A percentile compares a stretch with the other conserved stretches of the same genome.
Evolutionary conservation across 192 early-diverging fungal genomes (phyloP).

Genomic region (Coemansia sp.): DNA sequence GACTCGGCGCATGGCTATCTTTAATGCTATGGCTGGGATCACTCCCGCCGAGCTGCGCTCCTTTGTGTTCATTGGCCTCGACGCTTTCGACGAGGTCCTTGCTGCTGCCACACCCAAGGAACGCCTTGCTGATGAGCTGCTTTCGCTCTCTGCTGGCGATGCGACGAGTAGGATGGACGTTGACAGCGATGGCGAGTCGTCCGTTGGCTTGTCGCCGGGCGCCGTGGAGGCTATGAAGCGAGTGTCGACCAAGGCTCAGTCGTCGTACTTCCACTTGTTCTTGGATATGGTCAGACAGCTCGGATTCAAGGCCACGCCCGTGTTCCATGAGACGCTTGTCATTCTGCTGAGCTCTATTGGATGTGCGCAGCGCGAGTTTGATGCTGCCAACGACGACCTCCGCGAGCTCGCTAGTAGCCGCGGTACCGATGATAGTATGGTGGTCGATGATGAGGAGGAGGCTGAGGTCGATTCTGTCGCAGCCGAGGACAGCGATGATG

Average conservation of each 20-base stretch:
- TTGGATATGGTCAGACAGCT: conserved; percentile 85
- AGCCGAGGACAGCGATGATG: conserved; percentile 6
- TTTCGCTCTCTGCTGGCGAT: conserved; percentile 28
- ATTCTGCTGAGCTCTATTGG: conserved; percentile 74
- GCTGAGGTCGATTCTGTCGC: neutral
- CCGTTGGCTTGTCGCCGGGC: neutral
- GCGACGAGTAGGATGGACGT: conserved; percentile 31
- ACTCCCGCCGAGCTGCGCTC: conserved; percentile 61
- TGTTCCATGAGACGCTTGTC: conserved; percentile 68
- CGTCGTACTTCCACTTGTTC: conserved; percentile 77
- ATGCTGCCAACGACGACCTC: conserved; percentile 39
- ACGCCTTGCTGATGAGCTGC: conserved; percentile 30
- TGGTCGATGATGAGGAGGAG: conserved; percentile 12
- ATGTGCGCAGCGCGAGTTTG: conserved; percentile 60
- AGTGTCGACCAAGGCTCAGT: conserved; percentile 57
- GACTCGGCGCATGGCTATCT: conserved; percentile 76
- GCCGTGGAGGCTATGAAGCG: conserved; percentile 14
- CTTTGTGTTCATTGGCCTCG: conserved; percentile 81
- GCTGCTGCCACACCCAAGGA: conserved; percentile 36
- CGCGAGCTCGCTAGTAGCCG: conserved; percentile 14
- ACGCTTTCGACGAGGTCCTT: conserved; percentile 61
- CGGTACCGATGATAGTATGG: conserved; percentile 3
- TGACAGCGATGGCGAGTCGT: conserved; percentile 6
- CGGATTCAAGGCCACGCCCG: conserved; percentile 66
- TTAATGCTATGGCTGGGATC: conserved; percentile 76